phyloP scores from a whole-genome alignment of 139 green algal genomes.

The Volvox reticuliferus region DNA sequence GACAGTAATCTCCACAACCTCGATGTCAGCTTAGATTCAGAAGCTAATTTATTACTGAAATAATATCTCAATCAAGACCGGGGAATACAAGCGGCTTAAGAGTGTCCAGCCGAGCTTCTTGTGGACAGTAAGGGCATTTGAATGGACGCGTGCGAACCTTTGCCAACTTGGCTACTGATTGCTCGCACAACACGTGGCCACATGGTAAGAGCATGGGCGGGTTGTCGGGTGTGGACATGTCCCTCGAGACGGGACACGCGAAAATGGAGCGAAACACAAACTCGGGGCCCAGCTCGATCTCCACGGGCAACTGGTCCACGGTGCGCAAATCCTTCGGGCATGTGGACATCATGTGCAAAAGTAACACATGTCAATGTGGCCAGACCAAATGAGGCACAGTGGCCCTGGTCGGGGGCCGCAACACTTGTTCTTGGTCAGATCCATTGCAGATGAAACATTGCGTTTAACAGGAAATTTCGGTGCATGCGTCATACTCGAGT shows the following conservation, averaged over 20 bases:
- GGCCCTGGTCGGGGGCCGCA: too few relatives aligned
- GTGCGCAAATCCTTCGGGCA: constrained; percentile 42
- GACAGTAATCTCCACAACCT: too few relatives aligned
- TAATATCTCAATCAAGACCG: constrained; percentile 65
- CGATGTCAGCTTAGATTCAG: too few relatives aligned
- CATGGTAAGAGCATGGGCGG: constrained; percentile 95
- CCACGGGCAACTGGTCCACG: constrained; percentile 88
- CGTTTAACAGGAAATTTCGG: too few relatives aligned
- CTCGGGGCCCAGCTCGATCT: constrained; percentile 89
- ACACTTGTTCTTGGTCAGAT: too few relatives aligned
- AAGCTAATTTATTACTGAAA: too few relatives aligned
- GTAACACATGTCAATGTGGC: too few relatives aligned
- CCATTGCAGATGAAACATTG: too few relatives aligned
- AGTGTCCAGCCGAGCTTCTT: constrained; percentile 77
- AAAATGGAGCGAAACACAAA: constrained; percentile 96
- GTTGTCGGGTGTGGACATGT: constrained; percentile 87
- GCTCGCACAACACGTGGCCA: constrained; percentile 92
- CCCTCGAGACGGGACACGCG: constrained; percentile 91
- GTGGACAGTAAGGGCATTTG: constrained; percentile 98
- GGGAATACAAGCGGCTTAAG: constrained; percentile 82
- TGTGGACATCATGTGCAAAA: too few relatives aligned
- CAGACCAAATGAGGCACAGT: too few relatives aligned
- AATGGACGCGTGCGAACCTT: constrained; percentile 78
- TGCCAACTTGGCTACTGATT: constrained; percentile 76
- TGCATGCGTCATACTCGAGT: too few relatives aligned